phyloP scores from a whole-genome alignment of 164 flowering plant genomes.

The Buxus sempervirens region DNA sequence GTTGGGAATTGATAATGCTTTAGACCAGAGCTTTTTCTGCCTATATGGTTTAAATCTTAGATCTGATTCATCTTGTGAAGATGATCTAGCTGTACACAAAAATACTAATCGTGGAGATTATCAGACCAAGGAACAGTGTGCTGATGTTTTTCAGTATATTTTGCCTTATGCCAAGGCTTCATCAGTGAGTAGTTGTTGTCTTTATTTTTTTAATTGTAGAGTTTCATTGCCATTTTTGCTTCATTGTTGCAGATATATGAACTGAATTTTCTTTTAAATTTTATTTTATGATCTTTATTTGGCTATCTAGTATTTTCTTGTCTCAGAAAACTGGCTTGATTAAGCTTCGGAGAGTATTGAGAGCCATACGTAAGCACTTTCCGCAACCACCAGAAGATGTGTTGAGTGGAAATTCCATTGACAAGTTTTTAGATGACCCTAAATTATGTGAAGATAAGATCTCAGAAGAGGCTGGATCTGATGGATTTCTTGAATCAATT shows the following conservation, averaged over 20 bases:
- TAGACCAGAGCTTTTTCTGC: slow-evolving; percentile 96
- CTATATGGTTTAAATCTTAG: slow-evolving; percentile 93
- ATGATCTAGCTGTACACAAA: slow-evolving; percentile 80
- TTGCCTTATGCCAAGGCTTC: slow-evolving; percentile 90
- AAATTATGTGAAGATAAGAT: slow-evolving; percentile 76
- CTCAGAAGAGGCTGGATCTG: slow-evolving; percentile 72
- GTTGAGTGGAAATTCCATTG: slow-evolving; percentile 63
- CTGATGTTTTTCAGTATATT: slow-evolving; percentile 92
- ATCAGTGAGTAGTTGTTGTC: slow-evolving; percentile 60
- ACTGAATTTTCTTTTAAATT: background rate
- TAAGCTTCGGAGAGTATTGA: slow-evolving; percentile 87
- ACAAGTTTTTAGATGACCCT: slow-evolving; percentile 77
- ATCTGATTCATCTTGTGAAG: slow-evolving; percentile 81
- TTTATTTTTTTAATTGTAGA: slow-evolving; percentile 4
- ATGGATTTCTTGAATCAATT: slow-evolving; percentile 58
- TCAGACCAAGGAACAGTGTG: slow-evolving; percentile 96
- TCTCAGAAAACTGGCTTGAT: slow-evolving; percentile 79
- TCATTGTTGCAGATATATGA: background rate
- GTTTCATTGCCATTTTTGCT: slow-evolving; percentile 1
- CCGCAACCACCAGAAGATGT: slow-evolving; percentile 85
- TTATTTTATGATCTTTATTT: slow-evolving; percentile 10
- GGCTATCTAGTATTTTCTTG: slow-evolving; percentile 5
- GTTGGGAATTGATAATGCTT: slow-evolving; percentile 70
- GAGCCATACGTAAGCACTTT: slow-evolving; percentile 90
- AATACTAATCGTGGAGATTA: slow-evolving; percentile 93